phyloP scores from a whole-genome alignment of 139 green algal species.

The Chlamydomonas sp. region DNA sequence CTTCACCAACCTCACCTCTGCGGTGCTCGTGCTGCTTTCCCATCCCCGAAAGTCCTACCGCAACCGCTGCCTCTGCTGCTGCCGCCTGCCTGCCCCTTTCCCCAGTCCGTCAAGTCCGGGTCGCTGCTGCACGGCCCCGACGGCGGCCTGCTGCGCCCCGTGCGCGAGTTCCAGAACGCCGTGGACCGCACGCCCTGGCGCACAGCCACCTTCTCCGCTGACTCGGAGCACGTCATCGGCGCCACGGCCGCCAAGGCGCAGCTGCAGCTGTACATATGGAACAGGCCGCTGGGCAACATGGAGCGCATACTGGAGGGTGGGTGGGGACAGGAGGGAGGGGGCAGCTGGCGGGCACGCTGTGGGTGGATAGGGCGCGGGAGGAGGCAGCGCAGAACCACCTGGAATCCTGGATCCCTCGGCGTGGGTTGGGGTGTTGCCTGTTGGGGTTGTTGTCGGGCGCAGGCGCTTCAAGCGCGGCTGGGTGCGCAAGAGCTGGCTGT shows the following conservation, averaged over 20 bases:
- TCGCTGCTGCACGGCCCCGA: slow-evolving; percentile 39
- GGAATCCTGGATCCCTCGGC: too few species aligned
- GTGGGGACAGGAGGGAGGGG: not conserved
- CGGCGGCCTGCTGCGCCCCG: slow-evolving; percentile 23
- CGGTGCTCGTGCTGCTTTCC: not conserved
- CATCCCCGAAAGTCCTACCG: too few species aligned
- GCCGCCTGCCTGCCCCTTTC: not conserved
- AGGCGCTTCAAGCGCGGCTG: too few species aligned
- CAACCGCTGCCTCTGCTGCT: too few species aligned
- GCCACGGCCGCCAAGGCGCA: slow-evolving; percentile 48
- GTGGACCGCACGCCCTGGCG: slow-evolving; percentile 70
- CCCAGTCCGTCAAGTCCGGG: slow-evolving; percentile 34
- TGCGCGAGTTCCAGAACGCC: slow-evolving; percentile 72
- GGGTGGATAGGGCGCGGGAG: too few species aligned
- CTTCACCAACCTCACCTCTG: too few species aligned
- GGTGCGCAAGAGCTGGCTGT: too few species aligned
- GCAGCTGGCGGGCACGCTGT: not conserved
- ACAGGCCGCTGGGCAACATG: slow-evolving; percentile 63
- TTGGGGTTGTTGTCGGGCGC: too few species aligned
- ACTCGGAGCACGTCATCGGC: slow-evolving; percentile 75
- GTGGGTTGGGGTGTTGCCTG: too few species aligned
- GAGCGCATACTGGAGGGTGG: slow-evolving; percentile 80
- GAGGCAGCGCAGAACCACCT: too few species aligned
- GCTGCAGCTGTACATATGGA: slow-evolving; percentile 79
- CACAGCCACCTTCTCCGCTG: slow-evolving; percentile 58